Conservation (phyloP, 306 rosid genomes). For the Glycyrrhiza uralensis region DNA sequence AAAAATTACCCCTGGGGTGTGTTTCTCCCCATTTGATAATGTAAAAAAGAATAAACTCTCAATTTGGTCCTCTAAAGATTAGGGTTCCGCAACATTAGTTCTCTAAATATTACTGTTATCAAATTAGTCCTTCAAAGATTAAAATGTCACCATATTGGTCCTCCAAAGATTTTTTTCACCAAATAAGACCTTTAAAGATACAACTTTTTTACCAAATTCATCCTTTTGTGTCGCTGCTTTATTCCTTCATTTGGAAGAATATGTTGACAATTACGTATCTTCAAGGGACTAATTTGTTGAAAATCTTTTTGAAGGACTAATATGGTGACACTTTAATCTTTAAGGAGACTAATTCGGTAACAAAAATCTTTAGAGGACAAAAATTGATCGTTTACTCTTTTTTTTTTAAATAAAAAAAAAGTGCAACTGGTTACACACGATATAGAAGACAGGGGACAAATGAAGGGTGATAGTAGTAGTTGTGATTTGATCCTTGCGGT, state of each 20-base stretch:
- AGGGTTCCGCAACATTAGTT: not conserved
- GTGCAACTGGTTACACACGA: not conserved
- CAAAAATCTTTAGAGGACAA: not conserved
- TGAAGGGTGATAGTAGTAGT: not conserved
- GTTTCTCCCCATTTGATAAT: constrained; percentile 4
- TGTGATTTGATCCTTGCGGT: not conserved
- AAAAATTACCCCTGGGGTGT: not conserved
- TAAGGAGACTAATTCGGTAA: not conserved
- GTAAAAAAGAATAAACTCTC: not conserved
- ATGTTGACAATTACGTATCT: not conserved
- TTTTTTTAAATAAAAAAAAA: no score
- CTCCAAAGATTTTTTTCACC: not conserved
- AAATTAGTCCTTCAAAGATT: not conserved
- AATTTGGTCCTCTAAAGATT: not conserved
- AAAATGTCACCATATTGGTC: not conserved
- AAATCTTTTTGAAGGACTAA: not conserved
- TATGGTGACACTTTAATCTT: not conserved
- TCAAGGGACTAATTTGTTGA: not conserved
- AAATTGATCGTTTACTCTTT: not conserved
- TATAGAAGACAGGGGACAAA: constrained; percentile 1
- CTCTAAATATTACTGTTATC: not conserved
- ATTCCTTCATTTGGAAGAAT: not conserved
- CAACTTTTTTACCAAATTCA: not conserved
- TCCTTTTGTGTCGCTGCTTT: not conserved
- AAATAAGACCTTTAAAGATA: not conserved